These are phyloP conservation scores for Rhodotorula babjevae DNA, from an alignment of 768 basidiomycete species.

Conservation along the genomic window DNA sequence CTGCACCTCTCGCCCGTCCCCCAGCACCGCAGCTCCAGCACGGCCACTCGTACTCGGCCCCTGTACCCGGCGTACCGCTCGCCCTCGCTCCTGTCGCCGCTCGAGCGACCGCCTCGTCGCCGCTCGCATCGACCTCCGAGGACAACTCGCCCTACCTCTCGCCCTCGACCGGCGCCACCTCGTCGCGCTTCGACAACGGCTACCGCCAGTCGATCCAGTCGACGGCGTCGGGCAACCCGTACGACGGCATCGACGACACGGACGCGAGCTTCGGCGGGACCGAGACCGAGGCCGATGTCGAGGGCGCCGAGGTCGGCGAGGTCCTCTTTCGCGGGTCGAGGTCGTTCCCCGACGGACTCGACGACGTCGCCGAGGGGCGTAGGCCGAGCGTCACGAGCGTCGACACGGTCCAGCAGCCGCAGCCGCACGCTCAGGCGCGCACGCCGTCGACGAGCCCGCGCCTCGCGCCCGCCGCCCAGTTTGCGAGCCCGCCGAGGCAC, in stretches of 20 bases:
- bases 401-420: not conserved
- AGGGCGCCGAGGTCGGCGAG: slow-evolving; percentile 18
- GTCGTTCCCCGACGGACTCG: not conserved
- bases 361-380: not conserved
- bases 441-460: not conserved
- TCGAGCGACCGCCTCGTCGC: not conserved
- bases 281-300: not conserved
- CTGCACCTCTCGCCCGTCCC: no score
- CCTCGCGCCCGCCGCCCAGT: no score
- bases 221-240: slow-evolving; percentile 15
- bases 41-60: not conserved
- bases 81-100: slow-evolving; percentile 8
- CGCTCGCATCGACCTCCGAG: slow-evolving; percentile 17
- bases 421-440: not conserved
- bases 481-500: not conserved
- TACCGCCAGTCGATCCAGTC: not conserved
- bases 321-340: slow-evolving; percentile 28
- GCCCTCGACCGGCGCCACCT: not conserved
- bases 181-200: not conserved
- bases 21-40: not conserved
- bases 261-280: not conserved
- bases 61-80: slow-evolving; percentile 8
- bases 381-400: not conserved
- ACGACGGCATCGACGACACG: slow-evolving; percentile 26
- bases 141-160: not conserved